phyloP scores from a whole-genome alignment of 2,329 filamentous ascomycete genomes.

The Fusarium duplospermum region DNA sequence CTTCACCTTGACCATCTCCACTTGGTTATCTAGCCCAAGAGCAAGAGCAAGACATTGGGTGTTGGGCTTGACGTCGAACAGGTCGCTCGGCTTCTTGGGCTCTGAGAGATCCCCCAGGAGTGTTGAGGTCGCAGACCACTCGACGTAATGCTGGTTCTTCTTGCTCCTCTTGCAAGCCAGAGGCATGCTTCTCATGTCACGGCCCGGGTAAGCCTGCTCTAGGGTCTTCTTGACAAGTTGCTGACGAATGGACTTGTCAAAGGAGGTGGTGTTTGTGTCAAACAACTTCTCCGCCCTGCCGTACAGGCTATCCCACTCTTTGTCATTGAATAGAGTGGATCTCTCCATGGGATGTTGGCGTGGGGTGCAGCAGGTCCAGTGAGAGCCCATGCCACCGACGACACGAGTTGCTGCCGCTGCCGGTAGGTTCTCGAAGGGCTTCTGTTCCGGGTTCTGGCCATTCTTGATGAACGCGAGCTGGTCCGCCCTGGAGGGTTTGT shows the following conservation, averaged over 20 bases:
- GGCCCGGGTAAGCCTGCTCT: background rate
- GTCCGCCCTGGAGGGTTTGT: background rate
- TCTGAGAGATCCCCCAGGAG: background rate
- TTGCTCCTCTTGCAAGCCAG: background rate
- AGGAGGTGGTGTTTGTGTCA: background rate
- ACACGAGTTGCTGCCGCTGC: slow-evolving; percentile 4
- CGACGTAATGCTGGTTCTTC: background rate
- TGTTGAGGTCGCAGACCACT: slow-evolving; percentile 16
- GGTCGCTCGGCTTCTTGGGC: background rate
- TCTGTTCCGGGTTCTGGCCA: background rate
- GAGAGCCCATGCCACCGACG: slow-evolving; percentile 10
- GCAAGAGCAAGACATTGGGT: slow-evolving; percentile 4
- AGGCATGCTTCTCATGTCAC: slow-evolving; percentile 1
- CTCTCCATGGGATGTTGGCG: background rate
- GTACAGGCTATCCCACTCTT: background rate
- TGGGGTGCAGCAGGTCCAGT: slow-evolving; percentile 9
- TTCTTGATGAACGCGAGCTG: background rate
- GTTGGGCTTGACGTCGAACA: background rate
- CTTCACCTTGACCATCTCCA: background rate
- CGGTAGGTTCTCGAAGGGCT: background rate
- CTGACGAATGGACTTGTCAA: slow-evolving; percentile 1
- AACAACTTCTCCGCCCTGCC: background rate
- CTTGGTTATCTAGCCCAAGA: background rate
- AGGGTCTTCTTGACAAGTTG: background rate
- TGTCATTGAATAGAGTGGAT: background rate